phyloP scores from a whole-genome alignment of 2,329 filamentous ascomycete genomes.

The Fusarium nygamai region DNA sequence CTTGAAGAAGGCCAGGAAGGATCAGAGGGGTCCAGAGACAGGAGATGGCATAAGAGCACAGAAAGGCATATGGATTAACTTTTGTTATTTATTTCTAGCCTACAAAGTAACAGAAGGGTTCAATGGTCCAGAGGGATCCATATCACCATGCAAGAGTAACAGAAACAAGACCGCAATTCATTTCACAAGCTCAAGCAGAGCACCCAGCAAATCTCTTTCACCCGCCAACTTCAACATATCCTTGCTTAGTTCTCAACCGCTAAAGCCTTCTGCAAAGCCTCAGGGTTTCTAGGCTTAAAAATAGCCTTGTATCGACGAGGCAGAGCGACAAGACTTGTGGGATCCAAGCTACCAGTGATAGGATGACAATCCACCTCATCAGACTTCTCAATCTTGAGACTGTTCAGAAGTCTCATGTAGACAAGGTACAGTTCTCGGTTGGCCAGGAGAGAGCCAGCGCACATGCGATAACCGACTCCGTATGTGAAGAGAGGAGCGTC shows the following conservation, averaged over 20 bases:
- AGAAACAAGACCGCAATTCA: rapidly evolving
- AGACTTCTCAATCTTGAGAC: slow-evolving; percentile 66
- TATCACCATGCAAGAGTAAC: neutral
- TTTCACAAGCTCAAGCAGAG: too few species aligned
- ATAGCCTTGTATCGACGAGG: slow-evolving; percentile 66
- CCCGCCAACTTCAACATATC: rapidly evolving
- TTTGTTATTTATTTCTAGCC: neutral
- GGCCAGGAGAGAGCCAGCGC: slow-evolving; percentile 64
- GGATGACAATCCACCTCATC: slow-evolving; percentile 68
- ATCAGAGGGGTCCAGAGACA: too few species aligned
- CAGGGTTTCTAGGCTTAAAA: slow-evolving; percentile 61
- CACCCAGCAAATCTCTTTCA: rapidly evolving
- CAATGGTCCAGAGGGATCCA: neutral
- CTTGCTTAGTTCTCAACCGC: neutral
- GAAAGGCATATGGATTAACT: rapidly evolving
- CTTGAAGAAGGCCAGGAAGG: rapidly evolving
- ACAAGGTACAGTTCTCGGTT: slow-evolving; percentile 73
- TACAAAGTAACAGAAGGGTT: neutral
- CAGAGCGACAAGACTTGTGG: slow-evolving; percentile 70
- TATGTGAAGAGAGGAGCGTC: slow-evolving; percentile 73
- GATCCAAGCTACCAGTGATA: slow-evolving; percentile 67
- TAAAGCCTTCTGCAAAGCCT: slow-evolving; percentile 31
- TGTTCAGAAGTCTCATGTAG: slow-evolving; percentile 69
- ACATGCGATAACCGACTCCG: slow-evolving; percentile 74
- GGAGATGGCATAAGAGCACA: rapidly evolving